Base-by-base conservation (phyloP, 768 basidiomycete genomes). In the Naematelia encephala region DNA sequence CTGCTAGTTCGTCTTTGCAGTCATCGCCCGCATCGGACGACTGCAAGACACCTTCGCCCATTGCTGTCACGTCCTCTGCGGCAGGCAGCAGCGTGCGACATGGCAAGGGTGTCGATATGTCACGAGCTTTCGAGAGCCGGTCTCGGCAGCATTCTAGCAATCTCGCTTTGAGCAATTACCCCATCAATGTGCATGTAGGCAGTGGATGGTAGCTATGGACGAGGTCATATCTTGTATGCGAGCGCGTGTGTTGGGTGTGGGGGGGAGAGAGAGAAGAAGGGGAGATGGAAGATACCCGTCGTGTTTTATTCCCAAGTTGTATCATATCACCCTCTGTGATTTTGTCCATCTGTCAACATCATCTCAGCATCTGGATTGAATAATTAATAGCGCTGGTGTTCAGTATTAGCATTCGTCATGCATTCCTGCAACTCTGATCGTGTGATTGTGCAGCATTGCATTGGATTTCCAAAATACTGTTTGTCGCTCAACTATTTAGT, bases 21-120 rank as follows among this genome's bases (percentile, higher is more conserved):
- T 73, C 72, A 3, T 73, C 72, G 52, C 72, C 72, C 10, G 72
- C 69, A 21, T 65, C 63, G 11, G 72, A 73, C 44, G 69, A 73
- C 57, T 73, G 72, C 52, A 70, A 69, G 42, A 73, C 72, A 3
- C 72, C 72, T 14, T 70, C 69, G 11, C 72, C 72, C 29, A 60
- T 73, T 51, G 67, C 71, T 23, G 52, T 73, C 19, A 61, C 61
- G 11, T 30, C 54, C 14, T 45, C 57, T 11, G 22, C 57, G 28
- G 39, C 59, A 52, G 34, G 34, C 34, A 39, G 34, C 34, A 39
- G 34, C 34, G 16, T 16, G 34, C 51, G 51, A 34, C 27, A 39
- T 25, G 34, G 51, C 34, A 52, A 52, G 22, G 51, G 29, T 28
- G 51, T 21, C 25, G 46, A 26, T 19, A 26, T 47, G n/a, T 47